These are phyloP conservation scores for Bipolaris gigantea DNA, from an alignment of 2,329 filamentous ascomycete species.

Conservation along the genomic window DNA sequence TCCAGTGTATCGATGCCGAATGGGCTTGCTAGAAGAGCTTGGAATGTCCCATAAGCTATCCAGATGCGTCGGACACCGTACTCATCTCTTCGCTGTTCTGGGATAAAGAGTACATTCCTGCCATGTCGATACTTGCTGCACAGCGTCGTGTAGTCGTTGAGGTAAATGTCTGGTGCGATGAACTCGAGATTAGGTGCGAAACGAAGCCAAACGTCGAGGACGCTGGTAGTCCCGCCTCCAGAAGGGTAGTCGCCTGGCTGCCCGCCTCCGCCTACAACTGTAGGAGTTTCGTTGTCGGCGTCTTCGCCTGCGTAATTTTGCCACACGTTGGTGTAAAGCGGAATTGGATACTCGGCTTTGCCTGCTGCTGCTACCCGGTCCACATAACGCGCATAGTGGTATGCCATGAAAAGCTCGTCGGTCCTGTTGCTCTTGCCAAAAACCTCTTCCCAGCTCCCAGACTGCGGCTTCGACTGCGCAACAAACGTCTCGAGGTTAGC, in stretches of 20 bases:
- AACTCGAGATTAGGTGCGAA: constrained; percentile 51
- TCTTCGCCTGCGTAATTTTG: constrained; percentile 42
- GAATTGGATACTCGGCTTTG: constrained; percentile 47
- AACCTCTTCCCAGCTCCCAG: constrained; percentile 43
- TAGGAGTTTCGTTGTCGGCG: constrained; percentile 33
- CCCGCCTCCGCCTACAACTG: constrained; percentile 49
- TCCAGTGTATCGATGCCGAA: constrained; percentile 49
- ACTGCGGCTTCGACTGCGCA: constrained; percentile 10
- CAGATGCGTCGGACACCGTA: constrained; percentile 31
- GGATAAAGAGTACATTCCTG: constrained; percentile 54
- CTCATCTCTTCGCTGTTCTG: constrained; percentile 56
- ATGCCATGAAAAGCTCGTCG: constrained; percentile 55
- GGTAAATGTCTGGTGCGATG: constrained; percentile 54
- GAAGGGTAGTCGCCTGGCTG: constrained; percentile 54
- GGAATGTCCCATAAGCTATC: constrained; percentile 29
- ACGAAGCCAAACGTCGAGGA: constrained; percentile 52
- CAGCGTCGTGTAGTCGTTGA: constrained; percentile 52
- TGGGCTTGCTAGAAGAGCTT: constrained; percentile 24
- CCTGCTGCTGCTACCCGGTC: constrained; percentile 48
- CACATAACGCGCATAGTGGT: constrained; percentile 49
- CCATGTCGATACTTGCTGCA: constrained; percentile 51
- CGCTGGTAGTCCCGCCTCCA: constrained; percentile 40
- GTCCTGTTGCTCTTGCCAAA: constrained; percentile 45
- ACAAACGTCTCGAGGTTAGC: constrained; percentile 7
- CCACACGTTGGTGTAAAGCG: constrained; percentile 54